These are phyloP conservation scores for Bauhinia variegata DNA, from an alignment of 306 rosid genomes.

Conservation along the genomic window DNA sequence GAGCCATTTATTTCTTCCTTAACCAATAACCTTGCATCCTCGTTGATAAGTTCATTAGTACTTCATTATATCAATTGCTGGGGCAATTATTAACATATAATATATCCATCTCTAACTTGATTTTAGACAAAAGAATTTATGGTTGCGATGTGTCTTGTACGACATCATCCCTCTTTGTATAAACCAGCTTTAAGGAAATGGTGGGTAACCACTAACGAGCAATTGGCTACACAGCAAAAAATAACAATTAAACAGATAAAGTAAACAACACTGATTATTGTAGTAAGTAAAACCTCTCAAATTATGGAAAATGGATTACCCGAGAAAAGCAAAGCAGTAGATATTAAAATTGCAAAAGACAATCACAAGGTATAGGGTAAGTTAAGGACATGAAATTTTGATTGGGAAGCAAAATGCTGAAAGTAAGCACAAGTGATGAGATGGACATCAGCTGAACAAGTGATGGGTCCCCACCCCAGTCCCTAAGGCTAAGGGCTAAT, in stretches of 20 bases:
- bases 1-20: conserved; percentile 3
- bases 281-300: background rate
- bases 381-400: conserved; percentile 11
- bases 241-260: too few species aligned
- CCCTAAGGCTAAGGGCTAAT: conserved; percentile 36
- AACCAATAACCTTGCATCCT: conserved; percentile 2
- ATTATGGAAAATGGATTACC: too few species aligned
- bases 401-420: conserved; percentile 22
- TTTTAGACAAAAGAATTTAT: conserved; percentile 33
- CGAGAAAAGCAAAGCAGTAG: too few species aligned
- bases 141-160: conserved; percentile 43
- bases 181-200: conserved; percentile 33
- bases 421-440: conserved; percentile 7
- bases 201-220: conserved; percentile 24
- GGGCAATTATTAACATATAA: background rate
- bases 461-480: conserved; percentile 38
- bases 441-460: conserved; percentile 32
- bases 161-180: conserved; percentile 38
- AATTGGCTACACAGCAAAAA: too few species aligned
- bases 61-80: too few species aligned
- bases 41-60: conserved; percentile 1
- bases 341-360: conserved; percentile 1
- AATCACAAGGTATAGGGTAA: conserved; percentile 26
- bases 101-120: conserved; percentile 31
- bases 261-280: too few species aligned